Percentiles rank a stretch among this genome's conserved stretches.
These are phyloP conservation scores for Colletotrichum echinochloae DNA, from an alignment of 2,329 filamentous ascomycete genomes.

Conservation along the genomic window DNA sequence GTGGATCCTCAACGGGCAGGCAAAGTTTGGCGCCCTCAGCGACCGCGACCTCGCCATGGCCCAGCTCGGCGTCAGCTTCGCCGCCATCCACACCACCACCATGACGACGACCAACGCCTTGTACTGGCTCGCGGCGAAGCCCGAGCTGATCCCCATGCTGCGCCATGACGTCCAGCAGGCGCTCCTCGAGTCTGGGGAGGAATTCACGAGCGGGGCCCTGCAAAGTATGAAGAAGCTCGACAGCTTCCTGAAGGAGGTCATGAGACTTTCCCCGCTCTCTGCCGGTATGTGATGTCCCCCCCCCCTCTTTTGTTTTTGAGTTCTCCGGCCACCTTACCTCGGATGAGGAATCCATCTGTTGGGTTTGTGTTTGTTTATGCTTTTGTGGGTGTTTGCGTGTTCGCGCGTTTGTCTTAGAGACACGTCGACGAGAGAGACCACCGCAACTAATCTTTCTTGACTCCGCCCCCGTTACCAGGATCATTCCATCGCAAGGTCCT, in stretches of 20 bases:
- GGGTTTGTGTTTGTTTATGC: not conserved
- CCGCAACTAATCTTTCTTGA: not conserved
- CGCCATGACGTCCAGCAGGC: constrained; percentile 63
- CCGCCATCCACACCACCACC: constrained; percentile 65
- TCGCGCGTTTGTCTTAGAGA: no score
- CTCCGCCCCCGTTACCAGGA: constrained; percentile 42
- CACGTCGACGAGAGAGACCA: no score
- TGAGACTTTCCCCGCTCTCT: constrained; percentile 48
- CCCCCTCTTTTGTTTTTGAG: not conserved
- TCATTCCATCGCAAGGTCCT: constrained; percentile 65
- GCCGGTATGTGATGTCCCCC: constrained; percentile 1
- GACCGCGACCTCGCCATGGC: constrained; percentile 54
- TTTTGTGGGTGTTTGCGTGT: no score
- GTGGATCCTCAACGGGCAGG: constrained; percentile 57
- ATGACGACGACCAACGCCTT: constrained; percentile 57
- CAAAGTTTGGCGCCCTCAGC: constrained; percentile 48
- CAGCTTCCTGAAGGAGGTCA: constrained; percentile 55
- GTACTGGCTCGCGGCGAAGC: constrained; percentile 63
- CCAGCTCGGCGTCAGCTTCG: constrained; percentile 59
- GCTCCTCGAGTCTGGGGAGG: constrained; percentile 50
- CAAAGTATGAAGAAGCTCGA: constrained; percentile 55
- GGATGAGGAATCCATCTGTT: not conserved
- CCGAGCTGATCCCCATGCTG: constrained; percentile 62
- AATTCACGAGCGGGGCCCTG: constrained; percentile 51
- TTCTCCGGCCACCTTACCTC: not conserved